These are phyloP conservation scores for Zygoascus hellenicus DNA, from an alignment of 1,139 yeast species.

Conservation along the genomic window DNA sequence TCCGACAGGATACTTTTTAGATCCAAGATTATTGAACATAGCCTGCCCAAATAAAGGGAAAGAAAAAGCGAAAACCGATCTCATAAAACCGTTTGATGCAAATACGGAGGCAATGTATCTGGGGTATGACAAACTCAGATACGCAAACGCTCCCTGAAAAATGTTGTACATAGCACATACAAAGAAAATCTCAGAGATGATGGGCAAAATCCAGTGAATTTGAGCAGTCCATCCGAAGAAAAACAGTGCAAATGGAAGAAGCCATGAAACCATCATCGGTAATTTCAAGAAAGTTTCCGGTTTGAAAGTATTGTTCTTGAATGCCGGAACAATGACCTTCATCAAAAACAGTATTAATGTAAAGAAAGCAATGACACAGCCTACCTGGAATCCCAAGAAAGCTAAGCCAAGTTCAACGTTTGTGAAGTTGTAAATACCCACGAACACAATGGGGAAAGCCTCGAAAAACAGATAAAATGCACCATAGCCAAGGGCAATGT, in stretches of 20 bases:
- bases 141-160: slow-evolving; percentile 66
- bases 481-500: slow-evolving; percentile 50
- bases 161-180: slow-evolving; percentile 69
- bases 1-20: slow-evolving; percentile 48
- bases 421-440: slow-evolving; percentile 42
- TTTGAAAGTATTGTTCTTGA: slow-evolving; percentile 25
- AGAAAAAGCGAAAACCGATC: slow-evolving; percentile 52
- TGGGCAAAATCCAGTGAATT: slow-evolving; percentile 77
- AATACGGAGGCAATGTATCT: slow-evolving; percentile 60
- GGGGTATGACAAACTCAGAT: slow-evolving; percentile 70
- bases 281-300: slow-evolving; percentile 35
- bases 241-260: slow-evolving; percentile 45
- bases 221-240: slow-evolving; percentile 55
- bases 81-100: slow-evolving; percentile 49
- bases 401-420: slow-evolving; percentile 44
- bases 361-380: slow-evolving; percentile 32
- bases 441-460: slow-evolving; percentile 52
- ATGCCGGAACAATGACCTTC: slow-evolving; percentile 12
- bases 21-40: slow-evolving; percentile 43
- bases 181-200: slow-evolving; percentile 58
- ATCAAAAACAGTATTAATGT: slow-evolving; percentile 15
- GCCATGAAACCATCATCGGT: slow-evolving; percentile 49
- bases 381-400: slow-evolving; percentile 42
- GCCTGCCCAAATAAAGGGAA: slow-evolving; percentile 57
- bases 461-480: slow-evolving; percentile 54